Evolutionary conservation across 495 filamentous ascomycete species (phyloP).

Genomic region (Aspergillus saccharolyticus): DNA sequence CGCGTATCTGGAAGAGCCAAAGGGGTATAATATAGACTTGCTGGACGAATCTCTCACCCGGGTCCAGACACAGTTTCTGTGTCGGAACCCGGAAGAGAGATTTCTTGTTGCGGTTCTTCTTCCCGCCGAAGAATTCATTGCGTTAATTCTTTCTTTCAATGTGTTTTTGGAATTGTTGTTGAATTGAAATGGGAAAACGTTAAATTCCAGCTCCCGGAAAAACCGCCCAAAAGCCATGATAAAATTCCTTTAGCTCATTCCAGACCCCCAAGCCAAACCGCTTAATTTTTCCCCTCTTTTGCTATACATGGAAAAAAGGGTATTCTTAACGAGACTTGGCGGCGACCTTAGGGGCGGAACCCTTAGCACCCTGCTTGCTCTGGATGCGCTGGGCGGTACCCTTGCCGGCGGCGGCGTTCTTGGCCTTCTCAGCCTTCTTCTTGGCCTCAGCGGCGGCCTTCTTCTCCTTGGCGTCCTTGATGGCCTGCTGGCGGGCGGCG

Average conservation of each 20-base stretch:
- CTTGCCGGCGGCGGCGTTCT: constrained; percentile 70
- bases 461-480: constrained; percentile 97
- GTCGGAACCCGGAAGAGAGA: too few species aligned
- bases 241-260: constrained; percentile 14
- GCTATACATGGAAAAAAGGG: constrained; percentile 10
- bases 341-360: constrained; percentile 76
- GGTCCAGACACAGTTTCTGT: too few species aligned
- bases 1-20: constrained; percentile 19
- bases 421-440: constrained; percentile 99
- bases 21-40: too few species aligned
- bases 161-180: too few species aligned
- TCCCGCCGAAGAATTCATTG: too few species aligned
- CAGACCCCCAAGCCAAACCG: constrained; percentile 31
- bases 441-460: constrained; percentile 74
- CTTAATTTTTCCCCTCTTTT: constrained; percentile 1
- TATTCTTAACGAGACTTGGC: constrained; percentile 79
- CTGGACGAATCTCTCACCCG: too few species aligned
- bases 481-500: constrained; percentile 84
- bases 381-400: constrained; percentile 73
- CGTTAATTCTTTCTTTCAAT: too few species aligned
- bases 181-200: constrained; percentile 22
- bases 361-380: constrained; percentile 97
- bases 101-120: background rate
- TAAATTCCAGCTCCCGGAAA: constrained; percentile 26
- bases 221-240: constrained; percentile 23